phyloP scores from a whole-genome alignment of 1,139 yeast species.

The Scheffersomyces cryptocercus region DNA sequence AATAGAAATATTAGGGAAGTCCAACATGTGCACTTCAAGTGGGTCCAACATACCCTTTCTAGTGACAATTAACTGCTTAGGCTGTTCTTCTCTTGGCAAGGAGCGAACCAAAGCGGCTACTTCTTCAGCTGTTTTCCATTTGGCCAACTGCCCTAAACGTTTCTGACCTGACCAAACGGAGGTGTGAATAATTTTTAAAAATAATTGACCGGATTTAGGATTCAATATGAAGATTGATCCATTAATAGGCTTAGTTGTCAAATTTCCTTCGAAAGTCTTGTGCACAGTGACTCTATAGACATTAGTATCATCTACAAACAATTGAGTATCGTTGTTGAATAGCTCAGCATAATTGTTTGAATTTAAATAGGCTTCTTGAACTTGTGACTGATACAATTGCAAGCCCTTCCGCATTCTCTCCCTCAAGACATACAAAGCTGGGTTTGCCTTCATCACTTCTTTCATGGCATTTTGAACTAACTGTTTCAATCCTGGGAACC shows the following conservation, averaged over 20 bases:
- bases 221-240: conserved; percentile 90
- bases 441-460: conserved; percentile 93
- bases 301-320: conserved; percentile 89
- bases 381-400: conserved; percentile 90
- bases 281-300: conserved; percentile 95
- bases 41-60: conserved; percentile 94
- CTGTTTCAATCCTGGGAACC: conserved; percentile 95
- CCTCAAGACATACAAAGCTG: conserved; percentile 86
- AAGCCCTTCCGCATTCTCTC: conserved; percentile 94
- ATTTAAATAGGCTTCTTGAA: conserved; percentile 88
- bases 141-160: conserved; percentile 88
- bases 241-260: conserved; percentile 89
- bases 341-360: conserved; percentile 89
- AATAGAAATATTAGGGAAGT: conserved; percentile 88
- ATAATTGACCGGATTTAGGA: conserved; percentile 87
- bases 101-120: conserved; percentile 90
- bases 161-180: conserved; percentile 98
- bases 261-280: conserved; percentile 88
- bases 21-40: conserved; percentile 93
- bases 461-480: conserved; percentile 89
- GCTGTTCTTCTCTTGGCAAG: conserved; percentile 90
- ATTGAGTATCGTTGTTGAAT: conserved; percentile 78
- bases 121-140: conserved; percentile 99
- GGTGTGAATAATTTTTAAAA: conserved; percentile 86
- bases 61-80: conserved; percentile 86